Base-by-base conservation (phyloP, 164 flowering plant genomes). In the Macadamia integrifolia region DNA sequence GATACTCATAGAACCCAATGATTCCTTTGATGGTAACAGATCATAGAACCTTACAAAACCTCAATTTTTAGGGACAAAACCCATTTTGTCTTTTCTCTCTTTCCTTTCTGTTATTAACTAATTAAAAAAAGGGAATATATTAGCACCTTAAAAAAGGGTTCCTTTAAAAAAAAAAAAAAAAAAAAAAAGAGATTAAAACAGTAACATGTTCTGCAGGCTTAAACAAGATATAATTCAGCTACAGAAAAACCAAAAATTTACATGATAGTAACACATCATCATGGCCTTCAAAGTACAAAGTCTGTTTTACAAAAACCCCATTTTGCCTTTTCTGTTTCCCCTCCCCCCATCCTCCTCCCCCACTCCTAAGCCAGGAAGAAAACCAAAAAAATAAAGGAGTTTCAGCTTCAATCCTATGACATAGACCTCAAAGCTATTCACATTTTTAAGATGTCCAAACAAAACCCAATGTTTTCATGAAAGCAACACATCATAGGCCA, bases 381-480 rank as follows among this genome's bases (percentile, higher is more conserved):
- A n/a, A 15, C 3, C 14, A 31, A 15, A 70, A 31, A 31, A 64
- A 44, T 1, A 31, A 44, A 50, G 58, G 35, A n/a, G 58, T 71
- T 71, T 46, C 52, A 61, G 60, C 60, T 46, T 28, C 43, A 56
- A 17, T 55, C 31, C 18, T 11, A 49, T 3, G 23, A 23, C 15
- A 4, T 10, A 23, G 15, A 17, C 5, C 29, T n/a, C 55, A 43
- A 23, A 30, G 13, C 32, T 58, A 29, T 49, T 15, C 50, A 32
- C 40, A 44, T 28, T 44, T 29, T 23, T 3, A 66, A 66, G 43
- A 43, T 53, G 43, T 52, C 75, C 56, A 23, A 69, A 66, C 62
- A 66, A 48, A 13, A 66, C 70, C 67, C 75, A 67, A 72, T 58
- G 62, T 52, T 72, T 46, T 15, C 43, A 63, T 67, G 75, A 68